Evolutionary conservation across 2,329 filamentous ascomycete species (phyloP).

Genomic region (Penicillium sp.): DNA sequence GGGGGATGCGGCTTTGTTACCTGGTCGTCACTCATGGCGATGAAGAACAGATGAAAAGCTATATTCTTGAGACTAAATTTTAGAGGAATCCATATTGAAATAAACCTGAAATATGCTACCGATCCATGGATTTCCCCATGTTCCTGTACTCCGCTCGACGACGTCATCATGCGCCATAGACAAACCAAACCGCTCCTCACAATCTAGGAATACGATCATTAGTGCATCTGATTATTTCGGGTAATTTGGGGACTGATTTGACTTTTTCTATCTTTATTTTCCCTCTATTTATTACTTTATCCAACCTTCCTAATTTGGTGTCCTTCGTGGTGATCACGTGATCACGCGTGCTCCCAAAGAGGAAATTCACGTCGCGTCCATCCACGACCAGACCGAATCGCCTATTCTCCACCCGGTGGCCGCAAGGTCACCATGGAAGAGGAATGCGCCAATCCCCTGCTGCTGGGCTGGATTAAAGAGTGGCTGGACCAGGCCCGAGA

Average conservation of each 20-base stretch:
- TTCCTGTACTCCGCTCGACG: constrained; percentile 2
- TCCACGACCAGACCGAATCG: neutral
- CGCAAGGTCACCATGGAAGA: constrained; percentile 30
- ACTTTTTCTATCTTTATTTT: no score
- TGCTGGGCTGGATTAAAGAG: constrained; percentile 69
- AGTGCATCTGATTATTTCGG: no score
- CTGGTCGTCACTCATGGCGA: neutral
- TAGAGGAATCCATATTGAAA: no score
- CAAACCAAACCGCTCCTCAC: neutral
- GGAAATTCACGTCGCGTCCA: constrained; percentile 16
- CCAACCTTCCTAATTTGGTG: constrained; percentile 1
- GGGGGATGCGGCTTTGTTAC: neutral
- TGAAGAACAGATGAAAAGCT: no score
- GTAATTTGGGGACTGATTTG: no score
- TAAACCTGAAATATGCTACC: no score
- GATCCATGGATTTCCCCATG: no score
- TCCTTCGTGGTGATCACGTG: no score
- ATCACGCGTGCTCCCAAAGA: constrained; percentile 10
- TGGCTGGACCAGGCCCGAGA: constrained; percentile 66
- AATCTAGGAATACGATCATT: no score
- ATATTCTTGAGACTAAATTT: no score
- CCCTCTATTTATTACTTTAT: no score
- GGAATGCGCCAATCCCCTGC: constrained; percentile 60
- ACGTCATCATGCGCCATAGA: constrained; percentile 4
- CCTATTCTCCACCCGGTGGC: constrained; percentile 4